Percentiles rank a stretch among this genome's conserved stretches.
phyloP scores from a whole-genome alignment of 352 stramenopile genomes.

The Phytophthora boehmeriae region DNA sequence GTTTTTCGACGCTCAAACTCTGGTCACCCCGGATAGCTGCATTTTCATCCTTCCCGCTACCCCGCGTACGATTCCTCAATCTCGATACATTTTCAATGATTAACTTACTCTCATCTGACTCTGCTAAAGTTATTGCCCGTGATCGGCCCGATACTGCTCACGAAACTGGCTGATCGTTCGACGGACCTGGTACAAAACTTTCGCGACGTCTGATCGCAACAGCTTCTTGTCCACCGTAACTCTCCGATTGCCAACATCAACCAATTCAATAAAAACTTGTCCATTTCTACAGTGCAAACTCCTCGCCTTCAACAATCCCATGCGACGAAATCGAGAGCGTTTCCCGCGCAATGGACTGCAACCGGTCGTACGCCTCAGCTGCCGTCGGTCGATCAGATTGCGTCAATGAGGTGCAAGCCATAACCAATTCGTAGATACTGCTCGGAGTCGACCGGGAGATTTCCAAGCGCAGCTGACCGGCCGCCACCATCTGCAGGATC shows the following conservation, averaged over 20 bases:
- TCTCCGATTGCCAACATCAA: not conserved
- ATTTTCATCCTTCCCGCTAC: no score
- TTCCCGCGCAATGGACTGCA: conserved; percentile 35
- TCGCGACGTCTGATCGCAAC: not conserved
- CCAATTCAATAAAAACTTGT: not conserved
- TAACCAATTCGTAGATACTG: conserved; percentile 34
- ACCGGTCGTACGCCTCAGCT: conserved; percentile 35
- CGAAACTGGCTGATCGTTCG: not conserved
- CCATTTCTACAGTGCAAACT: conserved; percentile 29
- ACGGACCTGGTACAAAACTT: not conserved
- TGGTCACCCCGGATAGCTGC: not conserved
- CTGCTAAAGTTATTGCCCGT: conserved; percentile 1
- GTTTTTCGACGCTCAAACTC: no score
- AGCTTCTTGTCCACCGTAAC: not conserved
- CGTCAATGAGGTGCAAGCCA: conserved; percentile 41
- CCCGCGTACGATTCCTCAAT: no score
- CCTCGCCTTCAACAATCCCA: conserved; percentile 21
- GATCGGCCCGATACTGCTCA: not conserved
- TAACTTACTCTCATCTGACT: not conserved
- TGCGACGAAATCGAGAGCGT: conserved; percentile 34
- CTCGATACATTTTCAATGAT: not conserved
- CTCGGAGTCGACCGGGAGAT: conserved; percentile 36
- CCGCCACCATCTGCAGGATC: conserved; percentile 49
- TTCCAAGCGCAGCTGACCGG: conserved; percentile 37
- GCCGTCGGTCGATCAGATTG: conserved; percentile 39